Evolutionary conservation across 2,329 filamentous ascomycete genomes (phyloP), one percentile per base, ranked within the genome.

Genomic region (Cytospora paraplurivora): DNA sequence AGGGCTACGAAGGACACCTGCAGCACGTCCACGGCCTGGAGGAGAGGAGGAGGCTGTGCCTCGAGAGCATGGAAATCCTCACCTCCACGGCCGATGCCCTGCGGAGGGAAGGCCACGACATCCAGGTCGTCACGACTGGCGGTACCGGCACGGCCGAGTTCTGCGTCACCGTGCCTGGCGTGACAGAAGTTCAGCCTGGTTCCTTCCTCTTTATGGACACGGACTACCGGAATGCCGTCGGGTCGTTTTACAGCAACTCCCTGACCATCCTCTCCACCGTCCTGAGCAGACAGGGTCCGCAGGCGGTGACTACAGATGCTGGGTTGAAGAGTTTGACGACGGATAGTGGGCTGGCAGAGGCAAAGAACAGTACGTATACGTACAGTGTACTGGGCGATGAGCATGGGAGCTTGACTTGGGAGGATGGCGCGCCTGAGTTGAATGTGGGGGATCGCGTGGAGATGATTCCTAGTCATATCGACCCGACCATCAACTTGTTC

Each of bases 151-250:
- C 81, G 1, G 80, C 77, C 2, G 81, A 84, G 65, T 83, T 85
- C 67, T 84, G 82, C 61, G 81, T 77, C 1, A 76, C 72, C 0
- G 80, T 82, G 0, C 76, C 78, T 0, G 82, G 81, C 0, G 76
- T 85, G 0, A 85, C 81, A 1, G 82, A 85, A 67, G 72, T 85
- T 1, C 82, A 85, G 68, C 82, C 82, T 0, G 82, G 82, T 0
- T 82, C 79, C 0, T 85, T 85, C 64, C 77, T 85, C 62, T 84
- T 85, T 69, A 85, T 85, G 82, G 82, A 85, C 62, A 82, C 81
- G 2, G 82, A 85, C 68, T 85, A 85, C 67, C 77, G 81, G 3
- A 80, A 81, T 58, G 82, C 82, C 0, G 75, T 84, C 0, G 82
- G 82, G 1, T 72, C 74, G 0, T 77, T 77, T 61, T 85, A 81